Evolutionary conservation across 768 basidiomycete species (phyloP), one percentile per base, ranked within the genome.

Genomic region (Tylopilus rubrobrunneus): DNA sequence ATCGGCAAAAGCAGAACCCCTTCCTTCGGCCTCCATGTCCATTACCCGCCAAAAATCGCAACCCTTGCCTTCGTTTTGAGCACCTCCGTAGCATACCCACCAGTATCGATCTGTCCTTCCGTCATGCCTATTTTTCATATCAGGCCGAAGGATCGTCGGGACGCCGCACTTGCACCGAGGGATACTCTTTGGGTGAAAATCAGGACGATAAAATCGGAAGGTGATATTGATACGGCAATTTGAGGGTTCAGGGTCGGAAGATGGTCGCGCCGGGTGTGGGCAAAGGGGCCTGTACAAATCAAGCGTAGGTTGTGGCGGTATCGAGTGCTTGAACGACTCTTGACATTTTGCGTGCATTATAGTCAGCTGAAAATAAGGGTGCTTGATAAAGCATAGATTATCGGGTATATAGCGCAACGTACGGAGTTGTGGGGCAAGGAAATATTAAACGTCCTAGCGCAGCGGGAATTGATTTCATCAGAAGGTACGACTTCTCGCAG

Each of bases 321-420:
- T 78, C 5, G 83, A 78, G 58, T 92, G 89, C 61, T 92, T 92
- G 72, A 87, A 92, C 39, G 74, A 75, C 64, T 92, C 90, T 74
- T 92, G 90, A 54, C 85, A 86, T 15, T 84, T 81, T 2, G 89
- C 87, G 60, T 92, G 91, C 90, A 92, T 92, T 52, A 92, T 89
- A n/a, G 78, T 78, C 34, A 92, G 74, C 89, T 92, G 53, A 25
- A 52, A 40, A 56, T 47, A 39, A 36, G 2, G 15, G 7, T 8
- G 7, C 6, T 46, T 29, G 40, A 50, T 43, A 33, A 46, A 6
- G 28, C 15, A 36, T 6, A 27, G 36, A 28, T 25, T 14, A 29
- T 40, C 43, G 43, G 51, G 55, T 39, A 34, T 55, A 54, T 4
- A 50, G 39, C 45, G 28, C 52, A 27, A 70, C 79, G 45, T 59